Evolutionary conservation across 1,284 basidiomycete genomes (phyloP).

Genomic region (Ganoderma sp.): DNA sequence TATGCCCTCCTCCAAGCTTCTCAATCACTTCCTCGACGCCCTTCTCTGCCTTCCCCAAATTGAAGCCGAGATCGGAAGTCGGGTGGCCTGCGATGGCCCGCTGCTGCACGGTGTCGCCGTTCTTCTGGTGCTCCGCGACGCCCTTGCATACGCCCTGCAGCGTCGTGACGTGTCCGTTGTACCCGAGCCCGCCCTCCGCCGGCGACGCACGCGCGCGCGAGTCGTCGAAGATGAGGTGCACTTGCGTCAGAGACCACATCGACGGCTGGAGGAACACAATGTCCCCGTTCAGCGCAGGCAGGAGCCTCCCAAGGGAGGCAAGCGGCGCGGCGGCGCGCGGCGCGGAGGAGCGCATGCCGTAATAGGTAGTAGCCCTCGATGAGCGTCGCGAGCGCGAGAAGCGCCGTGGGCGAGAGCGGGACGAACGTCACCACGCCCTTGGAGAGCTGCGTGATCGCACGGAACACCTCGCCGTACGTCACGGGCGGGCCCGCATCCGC

Average conservation of each 20-base stretch:
- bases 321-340: conserved; percentile 36
- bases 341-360: conserved; percentile 46
- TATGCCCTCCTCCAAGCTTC: conserved; percentile 40
- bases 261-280: conserved; percentile 72
- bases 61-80: conserved; percentile 44
- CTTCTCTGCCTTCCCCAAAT: conserved; percentile 44
- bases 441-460: conserved; percentile 39
- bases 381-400: conserved; percentile 59
- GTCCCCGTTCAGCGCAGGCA: conserved; percentile 60
- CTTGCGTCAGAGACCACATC: conserved; percentile 62
- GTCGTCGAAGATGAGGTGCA: conserved; percentile 76
- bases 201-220: conserved; percentile 65
- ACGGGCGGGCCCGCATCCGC: conserved; percentile 65
- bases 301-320: conserved; percentile 43
- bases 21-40: conserved; percentile 45
- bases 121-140: conserved; percentile 55
- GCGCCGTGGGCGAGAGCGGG: conserved; percentile 56
- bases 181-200: conserved; percentile 69
- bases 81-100: conserved; percentile 37
- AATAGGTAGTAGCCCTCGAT: conserved; percentile 61
- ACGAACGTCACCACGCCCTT: conserved; percentile 56
- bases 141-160: conserved; percentile 46
- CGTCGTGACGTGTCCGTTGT: conserved; percentile 45
- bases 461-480: conserved; percentile 67
- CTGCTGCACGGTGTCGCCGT: conserved; percentile 42